Conservation (phyloP, 78 protist species). For the Cavenderia fasciculata region DNA sequence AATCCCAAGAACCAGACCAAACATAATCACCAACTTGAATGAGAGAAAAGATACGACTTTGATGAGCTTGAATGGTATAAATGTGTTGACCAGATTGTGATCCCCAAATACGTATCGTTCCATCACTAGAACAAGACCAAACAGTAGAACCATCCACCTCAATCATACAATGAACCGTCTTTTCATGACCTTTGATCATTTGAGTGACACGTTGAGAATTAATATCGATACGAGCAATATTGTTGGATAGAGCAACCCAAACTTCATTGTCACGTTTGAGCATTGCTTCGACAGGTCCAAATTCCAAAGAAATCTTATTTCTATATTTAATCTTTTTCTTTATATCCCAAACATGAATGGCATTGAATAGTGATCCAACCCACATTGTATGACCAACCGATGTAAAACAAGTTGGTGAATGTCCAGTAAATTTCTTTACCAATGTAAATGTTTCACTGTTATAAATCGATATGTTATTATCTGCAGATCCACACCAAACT, state of each 20-base stretch:
- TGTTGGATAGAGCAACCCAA: slow-evolving; percentile 52
- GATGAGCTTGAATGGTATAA: slow-evolving; percentile 41
- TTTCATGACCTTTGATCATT: slow-evolving; percentile 66
- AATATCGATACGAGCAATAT: slow-evolving; percentile 46
- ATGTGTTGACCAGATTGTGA: slow-evolving; percentile 41
- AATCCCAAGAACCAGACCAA: slow-evolving; percentile 73
- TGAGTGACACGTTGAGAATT: slow-evolving; percentile 52
- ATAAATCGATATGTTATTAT: slow-evolving; percentile 36
- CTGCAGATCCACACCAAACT: slow-evolving; percentile 74
- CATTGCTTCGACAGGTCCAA: slow-evolving; percentile 51
- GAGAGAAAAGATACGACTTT: slow-evolving; percentile 38
- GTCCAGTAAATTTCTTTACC: slow-evolving; percentile 30
- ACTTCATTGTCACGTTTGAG: slow-evolving; percentile 47
- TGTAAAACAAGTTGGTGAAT: slow-evolving; percentile 53
- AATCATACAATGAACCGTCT: slow-evolving; percentile 51
- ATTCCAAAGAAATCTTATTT: slow-evolving; percentile 23
- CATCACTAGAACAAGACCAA: slow-evolving; percentile 69
- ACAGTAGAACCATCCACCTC: slow-evolving; percentile 33
- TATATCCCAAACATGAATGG: slow-evolving; percentile 36
- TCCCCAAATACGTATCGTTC: slow-evolving; percentile 40
- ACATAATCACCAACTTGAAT: slow-evolving; percentile 56
- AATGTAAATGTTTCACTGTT: slow-evolving; percentile 18
- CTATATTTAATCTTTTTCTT: slow-evolving; percentile 56
- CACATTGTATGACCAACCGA: slow-evolving; percentile 66
- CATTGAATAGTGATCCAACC: slow-evolving; percentile 53